Evolutionary conservation across 148 eudicot genomes (phyloP), one percentile per base, ranked within the genome.

Genomic region (Euryodendron excelsum): DNA sequence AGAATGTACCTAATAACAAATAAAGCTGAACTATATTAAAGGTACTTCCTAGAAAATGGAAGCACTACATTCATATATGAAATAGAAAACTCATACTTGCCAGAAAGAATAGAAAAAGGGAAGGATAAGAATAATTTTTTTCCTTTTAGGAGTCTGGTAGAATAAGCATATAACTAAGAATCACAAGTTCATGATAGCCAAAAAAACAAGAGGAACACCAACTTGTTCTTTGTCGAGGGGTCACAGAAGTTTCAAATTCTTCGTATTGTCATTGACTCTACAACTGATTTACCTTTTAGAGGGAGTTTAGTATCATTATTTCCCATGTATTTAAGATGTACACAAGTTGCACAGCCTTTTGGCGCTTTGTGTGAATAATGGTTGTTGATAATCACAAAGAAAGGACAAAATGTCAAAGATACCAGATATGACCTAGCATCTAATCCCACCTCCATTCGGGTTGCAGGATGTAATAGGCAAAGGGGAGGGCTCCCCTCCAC

Each of bases 1-100:
- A 96, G 78, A 58, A 91, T 77, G 80, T 96, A 96, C 89, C 99
- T 96, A 77, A n/a, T 33, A 74, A 63, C 44, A 74, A 74, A 67
- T 17, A 34, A 52, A 72, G 56, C 9, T 25, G 14, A 31, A 37
- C 62, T 48, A 14, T 20, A n/a, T n/a, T 65, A 64, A 36, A 27
- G 39, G 47, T 4, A 21, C 11, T 36, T 55, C 31, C 27, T 33
- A 63, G 17, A 45, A 31, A 18, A 31, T 0, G 3, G 58, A 17
- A 3, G 25, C 11, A 12, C 56, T 52, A 66, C n/a, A 67, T 48
- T 48, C 52, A 67, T 12, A 67, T 21, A 67, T n/a, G 21, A 18
- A 23, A 37, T 0, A n/a, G n/a, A n/a, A n/a, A n/a, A n/a, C n/a
- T n/a, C n/a, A n/a, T n/a, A n/a, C n/a, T n/a, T n/a, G n/a, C n/a